These are phyloP conservation scores for Aspergillus floridensis DNA, from an alignment of 2,329 filamentous ascomycete genomes.

Conservation along the genomic window DNA sequence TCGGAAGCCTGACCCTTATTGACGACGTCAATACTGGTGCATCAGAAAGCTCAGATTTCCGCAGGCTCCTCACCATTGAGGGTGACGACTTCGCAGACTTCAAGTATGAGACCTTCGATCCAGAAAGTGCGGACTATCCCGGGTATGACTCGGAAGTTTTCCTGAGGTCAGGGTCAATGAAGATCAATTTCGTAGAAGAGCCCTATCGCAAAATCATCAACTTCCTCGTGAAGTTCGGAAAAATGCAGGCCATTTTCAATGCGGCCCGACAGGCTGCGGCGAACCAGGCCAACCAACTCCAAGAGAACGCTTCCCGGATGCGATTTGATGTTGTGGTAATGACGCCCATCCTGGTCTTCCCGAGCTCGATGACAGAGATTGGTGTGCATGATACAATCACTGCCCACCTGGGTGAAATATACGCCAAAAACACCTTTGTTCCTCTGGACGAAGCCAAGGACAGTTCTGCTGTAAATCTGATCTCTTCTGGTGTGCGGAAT, in stretches of 20 bases:
- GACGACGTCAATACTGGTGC: conserved; percentile 94
- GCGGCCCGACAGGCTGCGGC: conserved; percentile 91
- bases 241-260: conserved; percentile 99
- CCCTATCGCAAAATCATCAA: conserved; percentile 97
- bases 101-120: conserved; percentile 92
- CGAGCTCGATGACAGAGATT: conserved; percentile 69
- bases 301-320: conserved; percentile 84
- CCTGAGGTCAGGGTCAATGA: conserved; percentile 88
- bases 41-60: conserved; percentile 72
- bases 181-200: conserved; percentile 94
- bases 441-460: conserved; percentile 74
- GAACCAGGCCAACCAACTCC: conserved; percentile 87
- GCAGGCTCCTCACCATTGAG: conserved; percentile 89
- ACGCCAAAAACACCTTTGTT: conserved; percentile 89
- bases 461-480: conserved; percentile 77
- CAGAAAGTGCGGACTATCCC: conserved; percentile 72
- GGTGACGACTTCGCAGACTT: conserved; percentile 96
- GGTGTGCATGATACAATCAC: conserved; percentile 78
- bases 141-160: conserved; percentile 93
- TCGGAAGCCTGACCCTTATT: conserved; percentile 83
- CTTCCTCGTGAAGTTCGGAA: conserved; percentile 97
- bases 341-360: conserved; percentile 95
- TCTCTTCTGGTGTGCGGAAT: conserved; percentile 87
- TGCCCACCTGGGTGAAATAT: conserved; percentile 94
- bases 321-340: conserved; percentile 92